phyloP scores from a whole-genome alignment of 2,329 filamentous ascomycete species.

The Arthroderma sp. region DNA sequence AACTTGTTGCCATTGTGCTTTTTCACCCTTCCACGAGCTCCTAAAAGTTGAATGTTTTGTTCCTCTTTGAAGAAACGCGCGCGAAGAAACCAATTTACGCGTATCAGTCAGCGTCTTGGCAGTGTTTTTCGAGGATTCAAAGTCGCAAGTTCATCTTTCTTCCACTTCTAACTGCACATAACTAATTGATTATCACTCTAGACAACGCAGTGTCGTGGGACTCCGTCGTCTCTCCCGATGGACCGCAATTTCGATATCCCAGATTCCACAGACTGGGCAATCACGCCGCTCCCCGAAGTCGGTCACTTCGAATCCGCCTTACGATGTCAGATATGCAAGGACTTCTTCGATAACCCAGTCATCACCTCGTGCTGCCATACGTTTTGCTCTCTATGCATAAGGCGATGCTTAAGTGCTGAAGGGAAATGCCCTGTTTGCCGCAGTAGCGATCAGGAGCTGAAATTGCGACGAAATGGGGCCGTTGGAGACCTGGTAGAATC shows the following conservation, averaged over 20 bases:
- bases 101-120: conserved; percentile 34
- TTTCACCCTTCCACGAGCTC: neutral
- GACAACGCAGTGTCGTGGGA: neutral
- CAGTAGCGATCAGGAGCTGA: conserved; percentile 65
- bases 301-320: conserved; percentile 62
- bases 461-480: conserved; percentile 70
- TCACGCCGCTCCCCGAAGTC: conserved; percentile 34
- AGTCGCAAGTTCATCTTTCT: neutral
- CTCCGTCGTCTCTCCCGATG: conserved; percentile 17
- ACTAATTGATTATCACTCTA: neutral
- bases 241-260: conserved; percentile 29
- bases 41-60: neutral
- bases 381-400: conserved; percentile 93
- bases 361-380: conserved; percentile 91
- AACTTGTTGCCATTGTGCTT: conserved; percentile 38
- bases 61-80: conserved; percentile 20
- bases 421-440: conserved; percentile 83
- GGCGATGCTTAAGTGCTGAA: conserved; percentile 67
- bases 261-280: conserved; percentile 36
- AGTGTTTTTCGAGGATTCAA: neutral
- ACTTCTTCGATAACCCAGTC: conserved; percentile 90
- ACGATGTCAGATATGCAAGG: conserved; percentile 95
- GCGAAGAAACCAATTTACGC: conserved; percentile 27
- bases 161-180: neutral
- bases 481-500: conserved; percentile 73